Evolutionary conservation across 2,329 filamentous ascomycete species (phyloP).

Genomic region (Beauveria sp.): DNA sequence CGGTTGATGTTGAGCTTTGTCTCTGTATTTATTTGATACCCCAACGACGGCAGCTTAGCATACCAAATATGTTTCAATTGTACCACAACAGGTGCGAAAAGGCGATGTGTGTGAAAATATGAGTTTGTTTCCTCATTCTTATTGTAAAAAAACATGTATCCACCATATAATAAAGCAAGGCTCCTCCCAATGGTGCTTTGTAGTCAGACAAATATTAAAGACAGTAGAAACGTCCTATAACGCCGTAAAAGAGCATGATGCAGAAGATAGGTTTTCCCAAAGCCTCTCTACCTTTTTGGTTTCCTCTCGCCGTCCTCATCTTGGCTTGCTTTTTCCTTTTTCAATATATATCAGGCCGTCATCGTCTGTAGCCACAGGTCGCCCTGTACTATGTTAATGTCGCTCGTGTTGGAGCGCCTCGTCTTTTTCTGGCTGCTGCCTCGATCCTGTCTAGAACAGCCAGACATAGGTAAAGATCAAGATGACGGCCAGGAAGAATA

Average conservation of each 20-base stretch:
- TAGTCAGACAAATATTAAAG: not conserved
- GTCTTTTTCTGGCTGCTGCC: not conserved
- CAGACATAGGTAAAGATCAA: constrained; percentile 88
- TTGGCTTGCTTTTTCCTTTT: not conserved
- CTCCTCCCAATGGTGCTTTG: not conserved
- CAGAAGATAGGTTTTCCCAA: not conserved
- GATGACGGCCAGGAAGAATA: constrained; percentile 77
- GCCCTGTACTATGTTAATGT: not conserved
- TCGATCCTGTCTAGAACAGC: constrained; percentile 53
- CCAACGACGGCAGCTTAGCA: not conserved
- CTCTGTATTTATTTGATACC: not conserved
- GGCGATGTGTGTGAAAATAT: not conserved
- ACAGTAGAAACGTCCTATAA: not conserved
- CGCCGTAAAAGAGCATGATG: not conserved
- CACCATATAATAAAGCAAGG: not conserved
- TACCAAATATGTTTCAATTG: not conserved
- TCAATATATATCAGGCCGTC: not conserved
- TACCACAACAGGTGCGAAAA: not conserved
- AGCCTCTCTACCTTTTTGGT: not conserved
- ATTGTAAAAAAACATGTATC: not conserved
- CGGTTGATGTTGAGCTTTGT: constrained; percentile 8
- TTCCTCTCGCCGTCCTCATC: not conserved
- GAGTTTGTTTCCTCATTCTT: not conserved
- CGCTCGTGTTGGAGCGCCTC: not conserved
- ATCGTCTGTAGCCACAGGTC: not conserved